These are phyloP conservation scores for Phallus indusiatus DNA, from an alignment of 768 basidiomycete genomes.

Conservation along the genomic window DNA sequence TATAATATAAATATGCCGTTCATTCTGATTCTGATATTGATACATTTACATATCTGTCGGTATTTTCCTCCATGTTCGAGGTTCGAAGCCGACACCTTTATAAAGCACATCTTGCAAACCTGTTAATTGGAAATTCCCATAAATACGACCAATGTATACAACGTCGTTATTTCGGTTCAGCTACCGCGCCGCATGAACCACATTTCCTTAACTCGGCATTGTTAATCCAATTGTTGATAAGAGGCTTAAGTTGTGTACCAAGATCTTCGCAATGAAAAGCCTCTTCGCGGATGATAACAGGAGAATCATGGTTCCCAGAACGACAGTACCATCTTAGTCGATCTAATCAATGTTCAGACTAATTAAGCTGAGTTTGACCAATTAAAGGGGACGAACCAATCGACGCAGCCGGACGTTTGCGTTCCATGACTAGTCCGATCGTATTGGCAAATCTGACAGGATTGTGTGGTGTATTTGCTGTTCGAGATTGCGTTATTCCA, in stretches of 20 bases:
- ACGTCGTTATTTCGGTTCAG: slow-evolving; percentile 38
- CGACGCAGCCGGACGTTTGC: slow-evolving; percentile 65
- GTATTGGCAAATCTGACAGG: slow-evolving; percentile 67
- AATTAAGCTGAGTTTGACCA: slow-evolving; percentile 12
- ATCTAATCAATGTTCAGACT: slow-evolving; percentile 37
- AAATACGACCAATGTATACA: no score
- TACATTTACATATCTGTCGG: no score
- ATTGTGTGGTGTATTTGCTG: slow-evolving; percentile 94
- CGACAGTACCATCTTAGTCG: slow-evolving; percentile 90
- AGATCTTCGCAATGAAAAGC: slow-evolving; percentile 81
- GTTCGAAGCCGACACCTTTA: no score
- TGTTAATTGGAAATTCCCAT: no score
- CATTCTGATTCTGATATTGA: no score
- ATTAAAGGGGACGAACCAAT: slow-evolving; percentile 38
- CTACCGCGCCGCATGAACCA: slow-evolving; percentile 54
- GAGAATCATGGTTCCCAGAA: slow-evolving; percentile 44
- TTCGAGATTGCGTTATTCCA: not conserved
- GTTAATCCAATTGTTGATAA: slow-evolving; percentile 78
- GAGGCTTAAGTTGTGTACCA: slow-evolving; percentile 86
- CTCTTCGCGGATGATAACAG: slow-evolving; percentile 77
- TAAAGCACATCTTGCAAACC: no score
- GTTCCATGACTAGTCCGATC: slow-evolving; percentile 85
- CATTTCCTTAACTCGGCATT: slow-evolving; percentile 44
- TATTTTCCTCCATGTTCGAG: no score
- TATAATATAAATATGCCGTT: not conserved